phyloP scores from a whole-genome alignment of 2,329 filamentous ascomycete species.

The Huntiella moniliformis region DNA sequence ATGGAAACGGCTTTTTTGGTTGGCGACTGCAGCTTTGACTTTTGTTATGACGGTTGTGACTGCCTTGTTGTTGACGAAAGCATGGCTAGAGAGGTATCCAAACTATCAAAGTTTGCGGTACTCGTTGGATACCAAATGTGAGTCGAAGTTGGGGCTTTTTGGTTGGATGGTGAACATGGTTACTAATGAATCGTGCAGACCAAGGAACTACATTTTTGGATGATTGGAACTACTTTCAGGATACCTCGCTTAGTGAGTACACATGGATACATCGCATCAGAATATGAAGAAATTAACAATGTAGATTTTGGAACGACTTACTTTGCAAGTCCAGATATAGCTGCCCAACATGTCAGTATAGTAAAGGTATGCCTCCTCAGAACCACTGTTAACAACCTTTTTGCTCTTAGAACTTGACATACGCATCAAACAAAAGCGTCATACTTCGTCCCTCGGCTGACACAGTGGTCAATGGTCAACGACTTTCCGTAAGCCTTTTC shows the following conservation, averaged over 20 bases:
- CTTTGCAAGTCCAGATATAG: background rate
- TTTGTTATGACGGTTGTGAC: background rate
- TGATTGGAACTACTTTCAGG: slow-evolving; percentile 33
- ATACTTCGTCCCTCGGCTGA: slow-evolving; percentile 29
- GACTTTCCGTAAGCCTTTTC: slow-evolving; percentile 43
- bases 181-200: slow-evolving; percentile 19
- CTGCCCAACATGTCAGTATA: background rate
- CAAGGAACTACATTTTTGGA: slow-evolving; percentile 33
- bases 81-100: background rate
- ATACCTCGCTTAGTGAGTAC: slow-evolving; percentile 27
- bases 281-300: background rate
- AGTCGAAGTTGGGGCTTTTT: background rate
- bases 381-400: background rate
- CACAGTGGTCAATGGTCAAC: slow-evolving; percentile 37
- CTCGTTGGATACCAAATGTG: slow-evolving; percentile 1
- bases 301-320: background rate
- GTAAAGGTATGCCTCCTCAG: background rate
- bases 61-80: background rate
- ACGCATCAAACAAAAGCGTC: slow-evolving; percentile 32
- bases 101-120: slow-evolving; percentile 1
- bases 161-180: background rate
- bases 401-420: slow-evolving; percentile 38
- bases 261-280: background rate
- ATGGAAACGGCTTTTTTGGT: too few species aligned
- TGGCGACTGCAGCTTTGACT: background rate